These are phyloP conservation scores for Penicillium argentinense DNA, from an alignment of 495 filamentous ascomycete species.

Conservation along the genomic window DNA sequence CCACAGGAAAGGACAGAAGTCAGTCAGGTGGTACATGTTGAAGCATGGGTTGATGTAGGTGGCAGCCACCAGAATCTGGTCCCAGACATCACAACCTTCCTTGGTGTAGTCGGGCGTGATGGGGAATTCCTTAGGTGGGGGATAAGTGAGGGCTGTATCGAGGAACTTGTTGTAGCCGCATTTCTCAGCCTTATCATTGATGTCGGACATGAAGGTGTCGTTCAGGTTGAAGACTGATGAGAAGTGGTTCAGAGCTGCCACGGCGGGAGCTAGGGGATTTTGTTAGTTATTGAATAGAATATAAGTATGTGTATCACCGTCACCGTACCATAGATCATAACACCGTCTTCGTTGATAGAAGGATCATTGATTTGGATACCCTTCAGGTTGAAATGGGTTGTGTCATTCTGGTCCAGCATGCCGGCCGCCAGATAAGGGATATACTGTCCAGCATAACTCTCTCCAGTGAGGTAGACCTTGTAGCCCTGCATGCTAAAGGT, in stretches of 20 bases:
- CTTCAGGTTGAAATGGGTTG: constrained; percentile 63
- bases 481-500: constrained; percentile 62
- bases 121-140: constrained; percentile 62
- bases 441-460: constrained; percentile 74
- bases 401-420: constrained; percentile 70
- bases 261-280: constrained; percentile 48
- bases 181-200: constrained; percentile 52
- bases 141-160: constrained; percentile 62
- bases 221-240: constrained; percentile 62
- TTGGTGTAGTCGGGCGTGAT: constrained; percentile 23
- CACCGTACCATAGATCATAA: constrained; percentile 34
- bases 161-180: constrained; percentile 70
- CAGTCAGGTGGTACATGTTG: constrained; percentile 73
- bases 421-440: constrained; percentile 77
- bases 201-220: constrained; percentile 57
- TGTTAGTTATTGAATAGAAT: background rate
- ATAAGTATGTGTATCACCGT: background rate
- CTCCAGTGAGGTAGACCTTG: constrained; percentile 68
- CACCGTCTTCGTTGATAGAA: constrained; percentile 50
- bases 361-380: constrained; percentile 73
- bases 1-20: constrained; percentile 72
- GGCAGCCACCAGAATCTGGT: constrained; percentile 56
- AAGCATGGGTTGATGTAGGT: constrained; percentile 73
- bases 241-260: constrained; percentile 65
- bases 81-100: constrained; percentile 56